Percentiles rank a stretch among this genome's conserved stretches.
Evolutionary conservation across 192 early-diverging fungal species (phyloP).

Genomic region (Coemansia sp.): DNA sequence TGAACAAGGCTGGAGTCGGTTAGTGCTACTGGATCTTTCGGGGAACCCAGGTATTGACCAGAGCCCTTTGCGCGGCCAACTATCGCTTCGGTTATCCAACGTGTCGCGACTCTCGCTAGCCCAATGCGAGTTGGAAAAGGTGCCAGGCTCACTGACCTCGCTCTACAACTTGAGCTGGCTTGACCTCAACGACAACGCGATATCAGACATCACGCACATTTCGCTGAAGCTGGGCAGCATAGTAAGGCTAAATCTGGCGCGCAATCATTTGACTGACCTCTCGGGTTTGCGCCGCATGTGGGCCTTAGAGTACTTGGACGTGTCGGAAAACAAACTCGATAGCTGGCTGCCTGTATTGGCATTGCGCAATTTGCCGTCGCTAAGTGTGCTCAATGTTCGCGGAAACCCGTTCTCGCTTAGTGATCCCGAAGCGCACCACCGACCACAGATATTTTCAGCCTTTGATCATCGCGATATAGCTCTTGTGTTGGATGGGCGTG

Average conservation of each 20-base stretch:
- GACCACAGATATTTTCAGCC: conserved; percentile 44
- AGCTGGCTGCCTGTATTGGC: conserved; percentile 26
- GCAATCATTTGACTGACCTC: conserved; percentile 28
- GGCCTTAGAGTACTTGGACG: conserved; percentile 43
- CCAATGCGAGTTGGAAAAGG: conserved; percentile 36
- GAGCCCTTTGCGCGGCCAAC: conserved; percentile 18
- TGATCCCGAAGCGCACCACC: conserved; percentile 10
- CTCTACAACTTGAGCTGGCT: conserved; percentile 45
- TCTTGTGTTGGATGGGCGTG: conserved; percentile 37
- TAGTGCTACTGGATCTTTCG: conserved; percentile 45
- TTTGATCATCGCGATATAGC: conserved; percentile 50
- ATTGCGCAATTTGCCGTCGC: conserved; percentile 47
- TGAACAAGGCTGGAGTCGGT: conserved; percentile 24
- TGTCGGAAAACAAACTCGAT: conserved; percentile 33
- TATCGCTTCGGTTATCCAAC: conserved; percentile 20
- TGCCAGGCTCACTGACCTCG: conserved; percentile 30
- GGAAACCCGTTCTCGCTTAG: conserved; percentile 44
- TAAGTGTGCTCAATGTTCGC: conserved; percentile 23
- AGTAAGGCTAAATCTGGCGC: conserved; percentile 30
- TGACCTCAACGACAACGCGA: conserved; percentile 37
- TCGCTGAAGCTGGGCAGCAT: conserved; percentile 40
- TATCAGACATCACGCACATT: conserved; percentile 30
- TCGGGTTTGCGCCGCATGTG: conserved; percentile 42
- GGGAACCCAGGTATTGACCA: conserved; percentile 35
- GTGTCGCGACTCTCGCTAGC: conserved; percentile 46